Percentiles rank a stretch among this genome's conserved stretches.
Evolutionary conservation across 495 filamentous ascomycete genomes (phyloP).

Genomic region (Penicillium maclennaniae): DNA sequence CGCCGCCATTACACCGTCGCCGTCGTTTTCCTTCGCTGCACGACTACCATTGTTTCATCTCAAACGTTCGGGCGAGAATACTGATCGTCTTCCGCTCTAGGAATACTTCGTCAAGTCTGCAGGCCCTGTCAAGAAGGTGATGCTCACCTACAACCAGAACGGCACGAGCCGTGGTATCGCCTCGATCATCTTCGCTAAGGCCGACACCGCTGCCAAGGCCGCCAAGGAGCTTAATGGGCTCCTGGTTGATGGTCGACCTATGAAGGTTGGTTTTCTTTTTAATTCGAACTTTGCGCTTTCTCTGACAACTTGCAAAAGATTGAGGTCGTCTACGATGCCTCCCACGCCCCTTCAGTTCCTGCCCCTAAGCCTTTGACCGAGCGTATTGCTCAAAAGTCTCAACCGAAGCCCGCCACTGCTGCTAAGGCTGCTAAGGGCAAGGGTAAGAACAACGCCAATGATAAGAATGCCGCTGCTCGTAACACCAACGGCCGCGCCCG

Average conservation of each 20-base stretch:
- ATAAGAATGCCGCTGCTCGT: background rate
- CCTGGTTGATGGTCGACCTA: conserved; percentile 80
- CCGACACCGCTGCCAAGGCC: conserved; percentile 76
- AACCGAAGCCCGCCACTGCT: conserved; percentile 79
- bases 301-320: conserved; percentile 53
- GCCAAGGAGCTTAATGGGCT: conserved; percentile 78
- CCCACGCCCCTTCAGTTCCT: conserved; percentile 60
- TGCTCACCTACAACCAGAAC: conserved; percentile 87
- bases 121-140: conserved; percentile 82
- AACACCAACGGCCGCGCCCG: conserved; percentile 15
- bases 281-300: conserved; percentile 2
- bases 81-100: conserved; percentile 58
- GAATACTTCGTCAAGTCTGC: conserved; percentile 90
- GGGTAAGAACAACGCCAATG: background rate
- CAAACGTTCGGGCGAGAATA: conserved; percentile 30
- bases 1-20: conserved; percentile 26
- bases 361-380: conserved; percentile 76
- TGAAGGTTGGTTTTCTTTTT: conserved; percentile 62
- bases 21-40: conserved; percentile 19
- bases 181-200: conserved; percentile 70
- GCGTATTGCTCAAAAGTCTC: conserved; percentile 72
- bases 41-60: conserved; percentile 20
- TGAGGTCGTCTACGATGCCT: conserved; percentile 80
- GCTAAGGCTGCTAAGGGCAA: conserved; percentile 49
- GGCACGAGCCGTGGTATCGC: conserved; percentile 87